phyloP scores from a whole-genome alignment of 441 rosid species.

The Pelargonium exstipulatum region DNA sequence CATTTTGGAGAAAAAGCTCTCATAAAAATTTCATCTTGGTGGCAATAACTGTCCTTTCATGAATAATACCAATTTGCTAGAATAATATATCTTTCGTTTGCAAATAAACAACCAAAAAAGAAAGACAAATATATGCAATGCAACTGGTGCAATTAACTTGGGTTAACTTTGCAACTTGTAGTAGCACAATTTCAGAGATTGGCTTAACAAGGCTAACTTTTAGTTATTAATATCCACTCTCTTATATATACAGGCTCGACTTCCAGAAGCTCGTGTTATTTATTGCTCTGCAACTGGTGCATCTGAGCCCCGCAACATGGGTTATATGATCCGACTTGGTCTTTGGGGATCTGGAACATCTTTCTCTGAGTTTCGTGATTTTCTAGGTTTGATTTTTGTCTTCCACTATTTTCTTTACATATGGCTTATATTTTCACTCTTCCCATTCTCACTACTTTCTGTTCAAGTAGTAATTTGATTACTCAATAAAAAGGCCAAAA shows the following conservation, averaged over 20 bases:
- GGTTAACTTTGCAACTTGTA: constrained; percentile 13
- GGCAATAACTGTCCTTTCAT: neutral
- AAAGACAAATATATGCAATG: neutral
- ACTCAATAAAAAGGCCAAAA: no score
- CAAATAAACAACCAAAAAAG: neutral
- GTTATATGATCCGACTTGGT: constrained; percentile 99
- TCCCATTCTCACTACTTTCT: no score
- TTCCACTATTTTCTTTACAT: neutral
- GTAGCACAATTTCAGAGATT: constrained; percentile 16
- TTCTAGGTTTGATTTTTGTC: constrained; percentile 53
- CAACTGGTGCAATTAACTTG: neutral
- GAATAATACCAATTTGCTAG: neutral
- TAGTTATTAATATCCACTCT: constrained; percentile 24
- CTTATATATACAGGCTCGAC: constrained; percentile 67
- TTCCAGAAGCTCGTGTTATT: constrained; percentile 91
- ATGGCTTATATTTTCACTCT: constrained; percentile 1
- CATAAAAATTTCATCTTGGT: no score
- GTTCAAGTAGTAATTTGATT: no score
- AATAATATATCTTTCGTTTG: neutral
- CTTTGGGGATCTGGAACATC: constrained; percentile 98
- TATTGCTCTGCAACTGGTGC: constrained; percentile 99
- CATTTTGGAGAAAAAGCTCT: no score
- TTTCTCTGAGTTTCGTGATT: constrained; percentile 68
- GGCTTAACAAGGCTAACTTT: constrained; percentile 19
- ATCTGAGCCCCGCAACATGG: constrained; percentile 99